Percentiles rank a stretch among this genome's conserved stretches.
phyloP scores from a whole-genome alignment of 2,329 filamentous ascomycete species.

The Huntiella bhutanensis region DNA sequence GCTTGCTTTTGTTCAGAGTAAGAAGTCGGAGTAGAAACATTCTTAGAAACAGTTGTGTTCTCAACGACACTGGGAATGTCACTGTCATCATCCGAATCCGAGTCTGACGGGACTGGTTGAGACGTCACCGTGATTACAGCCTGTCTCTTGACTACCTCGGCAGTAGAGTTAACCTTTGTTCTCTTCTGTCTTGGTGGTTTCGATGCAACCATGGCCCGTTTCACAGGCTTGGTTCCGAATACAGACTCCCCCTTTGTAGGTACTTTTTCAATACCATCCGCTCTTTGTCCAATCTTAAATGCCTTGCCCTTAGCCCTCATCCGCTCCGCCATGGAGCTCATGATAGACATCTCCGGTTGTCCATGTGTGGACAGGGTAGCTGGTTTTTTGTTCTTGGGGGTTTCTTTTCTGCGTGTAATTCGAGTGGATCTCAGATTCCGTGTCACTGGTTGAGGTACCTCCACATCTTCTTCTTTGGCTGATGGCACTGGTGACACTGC shows the following conservation, averaged over 20 bases:
- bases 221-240: background rate
- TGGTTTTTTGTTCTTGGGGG: too few species aligned
- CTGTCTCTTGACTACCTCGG: background rate
- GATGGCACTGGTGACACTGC: too few species aligned
- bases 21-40: too few species aligned
- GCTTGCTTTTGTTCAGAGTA: too few species aligned
- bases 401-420: too few species aligned
- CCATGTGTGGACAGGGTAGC: too few species aligned
- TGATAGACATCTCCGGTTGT: too few species aligned
- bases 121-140: background rate
- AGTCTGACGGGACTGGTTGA: background rate
- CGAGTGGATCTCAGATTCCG: conserved; percentile 16
- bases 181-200: background rate
- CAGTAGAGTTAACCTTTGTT: background rate
- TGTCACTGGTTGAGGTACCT: background rate
- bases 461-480: too few species aligned
- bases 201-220: background rate
- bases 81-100: background rate
- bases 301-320: conserved; percentile 34
- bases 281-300: conserved; percentile 27
- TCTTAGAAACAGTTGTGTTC: too few species aligned
- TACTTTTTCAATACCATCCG: background rate
- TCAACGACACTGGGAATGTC: too few species aligned
- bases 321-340: conserved; percentile 33
- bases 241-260: too few species aligned